Conservation (phyloP, 2,329 filamentous ascomycete genomes). For the Aspergillus cejpii region DNA sequence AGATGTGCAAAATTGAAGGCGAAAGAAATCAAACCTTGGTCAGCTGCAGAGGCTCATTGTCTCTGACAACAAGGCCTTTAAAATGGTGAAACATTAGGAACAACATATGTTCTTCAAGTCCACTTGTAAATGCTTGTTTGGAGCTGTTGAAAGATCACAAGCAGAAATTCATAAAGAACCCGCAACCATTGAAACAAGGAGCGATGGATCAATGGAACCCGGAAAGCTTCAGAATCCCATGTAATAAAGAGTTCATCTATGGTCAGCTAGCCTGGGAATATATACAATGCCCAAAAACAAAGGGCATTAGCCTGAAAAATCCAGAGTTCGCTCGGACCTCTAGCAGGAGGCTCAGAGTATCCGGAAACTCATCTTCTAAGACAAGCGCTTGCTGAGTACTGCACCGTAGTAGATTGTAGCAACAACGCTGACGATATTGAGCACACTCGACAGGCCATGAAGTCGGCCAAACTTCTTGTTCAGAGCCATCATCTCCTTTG, state of each 20-base stretch:
- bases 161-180: not conserved
- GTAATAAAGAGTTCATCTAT: not conserved
- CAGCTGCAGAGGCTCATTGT: not conserved
- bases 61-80: not conserved
- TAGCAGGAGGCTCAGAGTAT: not conserved
- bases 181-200: not conserved
- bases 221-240: too few relatives aligned
- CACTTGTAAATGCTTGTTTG: not conserved
- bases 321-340: not conserved
- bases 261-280: not conserved
- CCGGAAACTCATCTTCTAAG: not conserved
- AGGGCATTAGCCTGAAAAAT: not conserved
- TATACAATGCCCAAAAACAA: not conserved
- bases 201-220: not conserved
- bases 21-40: not conserved
- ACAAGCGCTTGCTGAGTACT: conserved; percentile 52
- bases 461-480: conserved; percentile 73
- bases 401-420: conserved; percentile 72
- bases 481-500: conserved; percentile 70
- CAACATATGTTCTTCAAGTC: too few relatives aligned
- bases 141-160: not conserved
- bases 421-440: conserved; percentile 67
- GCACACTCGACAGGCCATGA: conserved; percentile 72
- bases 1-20: not conserved
- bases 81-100: too few relatives aligned